A percentile compares a stretch with the other conserved stretches of the same genome.
Conservation (phyloP, 345 rosid genomes). For the Bruguiera sexangula region DNA sequence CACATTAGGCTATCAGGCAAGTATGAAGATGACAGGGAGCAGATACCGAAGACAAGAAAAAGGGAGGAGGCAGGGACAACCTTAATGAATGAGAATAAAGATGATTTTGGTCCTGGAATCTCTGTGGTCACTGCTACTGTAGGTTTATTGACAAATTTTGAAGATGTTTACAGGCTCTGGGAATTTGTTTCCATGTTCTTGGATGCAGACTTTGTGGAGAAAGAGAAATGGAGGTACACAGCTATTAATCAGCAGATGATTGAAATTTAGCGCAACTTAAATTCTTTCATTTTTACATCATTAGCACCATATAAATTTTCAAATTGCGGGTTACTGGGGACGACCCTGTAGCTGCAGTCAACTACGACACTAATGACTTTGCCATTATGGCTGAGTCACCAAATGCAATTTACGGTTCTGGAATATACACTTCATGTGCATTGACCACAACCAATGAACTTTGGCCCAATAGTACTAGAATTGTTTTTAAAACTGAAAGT, state of each 20-base stretch:
- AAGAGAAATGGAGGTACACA: slow-evolving; percentile 80
- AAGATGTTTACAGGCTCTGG: slow-evolving; percentile 77
- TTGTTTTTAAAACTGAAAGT: too few relatives aligned
- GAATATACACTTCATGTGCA: too few relatives aligned
- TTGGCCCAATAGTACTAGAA: too few relatives aligned
- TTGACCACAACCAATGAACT: too few relatives aligned
- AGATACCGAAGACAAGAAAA: slow-evolving; percentile 18
- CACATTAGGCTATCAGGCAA: slow-evolving; percentile 36
- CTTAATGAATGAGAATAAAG: slow-evolving; percentile 10
- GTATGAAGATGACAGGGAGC: slow-evolving; percentile 32
- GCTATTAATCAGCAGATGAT: slow-evolving; percentile 63
- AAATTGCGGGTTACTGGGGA: too few relatives aligned
- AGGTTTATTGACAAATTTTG: slow-evolving; percentile 73
- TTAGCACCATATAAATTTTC: too few relatives aligned
- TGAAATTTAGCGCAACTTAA: slow-evolving; percentile 32
- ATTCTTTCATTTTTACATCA: slow-evolving; percentile 16
- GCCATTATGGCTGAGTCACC: too few relatives aligned
- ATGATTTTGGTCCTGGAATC: slow-evolving; percentile 22
- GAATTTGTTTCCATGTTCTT: slow-evolving; percentile 64
- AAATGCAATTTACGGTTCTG: too few relatives aligned
- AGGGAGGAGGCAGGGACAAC: slow-evolving; percentile 12
- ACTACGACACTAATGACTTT: too few relatives aligned
- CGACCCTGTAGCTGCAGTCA: too few relatives aligned
- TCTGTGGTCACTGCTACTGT: slow-evolving; percentile 58
- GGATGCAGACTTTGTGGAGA: slow-evolving; percentile 94